Percentiles rank a stretch among this genome's conserved stretches.
phyloP scores from a whole-genome alignment of 75 land plant species.

The Selaginella moellendorffii region DNA sequence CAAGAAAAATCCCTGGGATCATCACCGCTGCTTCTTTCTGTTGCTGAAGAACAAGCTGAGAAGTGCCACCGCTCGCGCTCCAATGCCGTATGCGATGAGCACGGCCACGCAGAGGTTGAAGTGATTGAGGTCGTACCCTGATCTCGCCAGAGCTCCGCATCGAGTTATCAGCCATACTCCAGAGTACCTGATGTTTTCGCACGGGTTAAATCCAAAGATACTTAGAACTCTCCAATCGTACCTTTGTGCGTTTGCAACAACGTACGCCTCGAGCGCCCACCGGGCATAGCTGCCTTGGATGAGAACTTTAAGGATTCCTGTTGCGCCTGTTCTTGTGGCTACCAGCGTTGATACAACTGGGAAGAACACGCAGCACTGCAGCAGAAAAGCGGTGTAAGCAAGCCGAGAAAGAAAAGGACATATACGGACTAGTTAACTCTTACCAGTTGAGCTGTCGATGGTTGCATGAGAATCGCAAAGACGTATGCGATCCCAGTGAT shows the following conservation, averaged over 20 bases:
- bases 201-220: not conserved
- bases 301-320: slow-evolving; percentile 24
- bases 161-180: slow-evolving; percentile 81
- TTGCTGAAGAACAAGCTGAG: slow-evolving; percentile 48
- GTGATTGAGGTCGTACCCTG: slow-evolving; percentile 35
- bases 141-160: slow-evolving; percentile 35
- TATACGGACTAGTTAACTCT: not conserved
- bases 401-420: not conserved
- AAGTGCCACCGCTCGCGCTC: slow-evolving; percentile 50
- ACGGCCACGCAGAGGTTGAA: slow-evolving; percentile 30
- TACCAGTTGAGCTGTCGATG: slow-evolving; percentile 88
- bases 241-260: slow-evolving; percentile 80
- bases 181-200: slow-evolving; percentile 38
- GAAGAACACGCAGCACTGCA: slow-evolving; percentile 81
- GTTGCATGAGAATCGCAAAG: slow-evolving; percentile 55
- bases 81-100: slow-evolving; percentile 38
- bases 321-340: slow-evolving; percentile 34
- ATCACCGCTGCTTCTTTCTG: slow-evolving; percentile 34
- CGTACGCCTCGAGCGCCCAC: slow-evolving; percentile 85
- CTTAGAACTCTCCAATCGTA: slow-evolving; percentile 11
- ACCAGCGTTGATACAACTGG: slow-evolving; percentile 75
- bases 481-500: slow-evolving; percentile 77
- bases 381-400: not conserved
- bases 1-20: no score
- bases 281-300: slow-evolving; percentile 44